Evolutionary conservation across 2,329 filamentous ascomycete genomes (phyloP), one percentile per base, ranked within the genome.

Genomic region (Talaromyces sp.): DNA sequence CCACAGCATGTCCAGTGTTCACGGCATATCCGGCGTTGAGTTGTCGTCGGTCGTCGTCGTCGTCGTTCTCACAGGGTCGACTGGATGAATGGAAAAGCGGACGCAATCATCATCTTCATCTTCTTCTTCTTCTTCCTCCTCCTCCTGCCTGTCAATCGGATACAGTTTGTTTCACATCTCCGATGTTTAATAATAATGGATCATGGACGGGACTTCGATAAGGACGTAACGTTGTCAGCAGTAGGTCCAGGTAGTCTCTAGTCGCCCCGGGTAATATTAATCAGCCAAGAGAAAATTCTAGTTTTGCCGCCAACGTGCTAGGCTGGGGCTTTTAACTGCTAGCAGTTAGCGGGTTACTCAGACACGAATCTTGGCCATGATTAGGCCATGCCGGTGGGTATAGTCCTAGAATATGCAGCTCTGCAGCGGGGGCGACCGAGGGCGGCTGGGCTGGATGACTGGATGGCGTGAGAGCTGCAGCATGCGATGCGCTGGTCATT

Each of bases 401-500:
- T 23, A 53, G 28, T 31, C 5, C 1, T 52, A 23, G 50, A 23
- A 28, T 52, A 23, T 53, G 27, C 50, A 30, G 50, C 50, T 18
- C 44, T 27, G 28, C 50, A 9, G 50, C 50, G 50, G 50, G 50
- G 50, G 27, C 50, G 50, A 23, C 12, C 50, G 50, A 53, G 50
- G 28, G 27, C 50, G 50, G 28, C 50, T 30, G 50, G 50, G 28
- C 50, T 53, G 50, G 27, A 53, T 53, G 27, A 53, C 50, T 53
- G 50, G 30, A 53, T 53, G 50, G 50, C 50, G 27, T 28, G 30
- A 59, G 56, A 57, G 61, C 56, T 62, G 61, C 61, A 63, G 61
- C 36, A 57, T 47, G n/a, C 57, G 56, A 63, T 63, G 61, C 57
- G 61, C 61, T 63, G 61, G 61, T 63, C 61, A 63, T 53, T 60